Evolutionary conservation across 345 rosid genomes (phyloP), one percentile per base, ranked within the genome.

Genomic region (Leavenworthia alabamica): DNA sequence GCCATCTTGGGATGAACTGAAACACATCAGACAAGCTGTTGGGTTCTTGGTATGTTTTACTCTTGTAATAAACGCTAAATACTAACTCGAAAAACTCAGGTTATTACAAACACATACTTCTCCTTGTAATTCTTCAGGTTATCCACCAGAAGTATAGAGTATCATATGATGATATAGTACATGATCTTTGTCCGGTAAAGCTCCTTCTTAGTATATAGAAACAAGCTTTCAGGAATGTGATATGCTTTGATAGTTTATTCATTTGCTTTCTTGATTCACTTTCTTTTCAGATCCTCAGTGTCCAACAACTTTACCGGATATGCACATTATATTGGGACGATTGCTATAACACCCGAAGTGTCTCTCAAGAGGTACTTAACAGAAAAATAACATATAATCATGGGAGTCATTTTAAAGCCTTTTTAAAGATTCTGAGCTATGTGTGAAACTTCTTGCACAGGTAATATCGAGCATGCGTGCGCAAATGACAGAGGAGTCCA

Each of bases 271-370:
- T n/a, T n/a, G n/a, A n/a, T n/a, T n/a, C n/a, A n/a, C n/a, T n/a
- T n/a, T n/a, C n/a, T n/a, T n/a, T n/a, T 68, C n/a, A 88, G 99
- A 82, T 90, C 76, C 82, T 94, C 32, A 90, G 99, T 63, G 97
- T 94, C 26, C 99, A 94, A 71, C 99, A 88, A 64, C 82, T 94
- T 42, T 94, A 94, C 68, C 84, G 99, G 80, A 90, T 90, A 72
- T 90, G 97, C 58, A 85, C 99, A 33, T 74, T 94, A 22, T 90
- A 94, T 68, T 90, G 96, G 96, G 99, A 94, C 56, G 99, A 93
- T 70, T 90, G 90, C 79, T 90, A 94, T 64, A 94, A 90, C 64
- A 94, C 99, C 57, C 73, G 89, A 73, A 94, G 97, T 54, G 99
- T 94, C 8, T 86, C 96, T 46, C 90, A 86, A 54, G 76, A 68